Base-by-base conservation (phyloP, 2,329 filamentous ascomycete genomes). In the Pezicula neosporulosa region DNA sequence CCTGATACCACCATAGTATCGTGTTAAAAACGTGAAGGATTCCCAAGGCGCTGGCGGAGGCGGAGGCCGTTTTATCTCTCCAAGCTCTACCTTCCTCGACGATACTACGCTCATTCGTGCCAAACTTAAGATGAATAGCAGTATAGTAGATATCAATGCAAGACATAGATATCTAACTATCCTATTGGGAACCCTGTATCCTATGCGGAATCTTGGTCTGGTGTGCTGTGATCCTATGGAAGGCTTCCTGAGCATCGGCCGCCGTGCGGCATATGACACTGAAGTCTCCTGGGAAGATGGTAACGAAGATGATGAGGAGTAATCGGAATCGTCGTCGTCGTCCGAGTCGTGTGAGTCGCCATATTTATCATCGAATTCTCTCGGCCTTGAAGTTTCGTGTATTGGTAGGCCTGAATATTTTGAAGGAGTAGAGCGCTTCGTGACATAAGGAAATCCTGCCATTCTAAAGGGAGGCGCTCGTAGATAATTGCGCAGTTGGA, bases 1-100 rank as follows among this genome's bases (percentile, higher is more conserved):
- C 57, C 86, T 79, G 53, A 99, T 78, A 1, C 94, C 94, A 13
- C 91, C 93, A 67, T 97, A 94, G 67, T 97, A 99, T 56, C 92
- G 81, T 54, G 86, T 86, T 55, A 99, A 70, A 63, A 96, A 95
- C 0, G 85, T 83, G 66, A 96, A 97, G 9, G 80, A 81, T 66
- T 96, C 89, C 91, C 92, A 97, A n/a, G 58, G 54, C 5, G 81
- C 70, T 0, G 85, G 82, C 12, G 89, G 88, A 18, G 83, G 81
- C 0, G 81, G 70, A 0, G 82, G 77, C 12, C 78, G 78, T 57
- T 83, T 83, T 15, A 87, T 65, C 52, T 77, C 76, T 30, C 80
- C 78, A 47, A 78, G 68, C 55, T 80, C 73, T 19, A 87, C 72
- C 54, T 75, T 78, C 62, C 75, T 78, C 63, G 89, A 86, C 58